phyloP scores from a whole-genome alignment of 441 rosid genomes.

The Jatropha multifida region DNA sequence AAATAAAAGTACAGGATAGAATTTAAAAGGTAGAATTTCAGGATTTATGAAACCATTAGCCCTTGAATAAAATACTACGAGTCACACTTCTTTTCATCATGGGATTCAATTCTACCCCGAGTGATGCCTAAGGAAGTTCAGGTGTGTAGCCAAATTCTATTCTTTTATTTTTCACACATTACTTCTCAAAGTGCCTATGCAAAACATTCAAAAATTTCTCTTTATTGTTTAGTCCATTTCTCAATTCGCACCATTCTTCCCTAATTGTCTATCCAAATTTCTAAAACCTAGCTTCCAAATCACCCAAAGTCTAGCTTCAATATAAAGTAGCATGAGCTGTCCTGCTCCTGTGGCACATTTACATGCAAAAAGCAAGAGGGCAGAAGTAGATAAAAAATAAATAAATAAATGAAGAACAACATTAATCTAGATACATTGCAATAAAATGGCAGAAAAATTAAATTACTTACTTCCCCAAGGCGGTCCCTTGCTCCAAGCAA shows the following conservation, averaged over 20 bases:
- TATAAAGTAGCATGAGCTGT: not conserved
- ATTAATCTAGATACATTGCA: not conserved
- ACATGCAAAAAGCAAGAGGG: not conserved
- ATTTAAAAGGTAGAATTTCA: not conserved
- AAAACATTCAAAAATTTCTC: too few species aligned
- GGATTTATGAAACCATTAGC: not conserved
- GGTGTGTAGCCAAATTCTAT: not conserved
- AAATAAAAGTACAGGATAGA: not conserved
- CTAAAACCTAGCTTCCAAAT: not conserved
- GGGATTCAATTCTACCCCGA: not conserved
- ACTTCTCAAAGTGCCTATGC: too few species aligned
- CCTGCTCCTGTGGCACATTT: not conserved
- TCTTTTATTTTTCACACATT: not conserved
- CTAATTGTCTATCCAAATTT: too few species aligned
- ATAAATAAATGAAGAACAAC: not conserved
- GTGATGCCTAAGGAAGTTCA: not conserved
- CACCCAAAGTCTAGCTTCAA: not conserved
- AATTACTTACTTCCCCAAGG: slow-evolving; percentile 81
- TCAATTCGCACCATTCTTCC: too few species aligned
- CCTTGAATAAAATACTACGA: not conserved
- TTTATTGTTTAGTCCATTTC: not conserved
- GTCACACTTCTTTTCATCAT: not conserved
- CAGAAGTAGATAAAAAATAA: not conserved
- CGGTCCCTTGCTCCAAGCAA: slow-evolving; percentile 98
- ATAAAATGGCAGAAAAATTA: not conserved